phyloP scores from a whole-genome alignment of 192 early-diverging fungal genomes.

The Phlyctochytrium arcticum region DNA sequence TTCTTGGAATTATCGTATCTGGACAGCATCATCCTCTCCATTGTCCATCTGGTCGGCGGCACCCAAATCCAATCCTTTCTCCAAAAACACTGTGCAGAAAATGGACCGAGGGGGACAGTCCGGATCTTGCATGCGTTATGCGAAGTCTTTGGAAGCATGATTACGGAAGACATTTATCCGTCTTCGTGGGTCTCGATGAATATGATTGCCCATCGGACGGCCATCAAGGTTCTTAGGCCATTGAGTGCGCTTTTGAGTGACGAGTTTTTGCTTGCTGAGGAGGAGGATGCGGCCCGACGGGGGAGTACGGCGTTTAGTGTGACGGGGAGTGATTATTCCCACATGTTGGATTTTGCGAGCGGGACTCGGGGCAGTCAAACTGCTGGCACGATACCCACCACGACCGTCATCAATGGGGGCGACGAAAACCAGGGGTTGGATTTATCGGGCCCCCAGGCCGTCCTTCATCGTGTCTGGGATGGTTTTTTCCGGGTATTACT shows the following conservation, averaged over 20 bases:
- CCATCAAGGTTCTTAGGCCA: constrained; percentile 26
- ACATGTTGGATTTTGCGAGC: neutral
- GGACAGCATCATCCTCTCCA: constrained; percentile 30
- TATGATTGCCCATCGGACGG: constrained; percentile 31
- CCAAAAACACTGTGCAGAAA: neutral
- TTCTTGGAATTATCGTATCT: constrained; percentile 23
- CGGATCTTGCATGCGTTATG: neutral
- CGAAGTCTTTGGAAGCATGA: constrained; percentile 29
- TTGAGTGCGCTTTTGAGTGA: constrained; percentile 30
- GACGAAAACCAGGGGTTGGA: constrained; percentile 5
- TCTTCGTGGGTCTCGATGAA: constrained; percentile 35
- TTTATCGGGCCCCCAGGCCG: constrained; percentile 1
- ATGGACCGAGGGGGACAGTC: constrained; percentile 1
- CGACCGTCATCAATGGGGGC: neutral
- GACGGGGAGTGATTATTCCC: constrained; percentile 15
- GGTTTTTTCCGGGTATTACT: constrained; percentile 46
- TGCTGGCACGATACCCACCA: constrained; percentile 1
- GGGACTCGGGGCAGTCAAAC: constrained; percentile 4
- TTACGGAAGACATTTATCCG: constrained; percentile 34
- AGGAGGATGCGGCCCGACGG: constrained; percentile 2
- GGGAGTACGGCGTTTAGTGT: constrained; percentile 16
- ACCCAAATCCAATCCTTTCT: constrained; percentile 4
- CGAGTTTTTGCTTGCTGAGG: constrained; percentile 17
- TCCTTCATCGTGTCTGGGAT: constrained; percentile 33
- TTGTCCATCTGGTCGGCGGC: constrained; percentile 27